Percentiles rank a stretch among this genome's conserved stretches.
Conservation (phyloP, 495 filamentous ascomycete species). For the Penicillium tannophilum region DNA sequence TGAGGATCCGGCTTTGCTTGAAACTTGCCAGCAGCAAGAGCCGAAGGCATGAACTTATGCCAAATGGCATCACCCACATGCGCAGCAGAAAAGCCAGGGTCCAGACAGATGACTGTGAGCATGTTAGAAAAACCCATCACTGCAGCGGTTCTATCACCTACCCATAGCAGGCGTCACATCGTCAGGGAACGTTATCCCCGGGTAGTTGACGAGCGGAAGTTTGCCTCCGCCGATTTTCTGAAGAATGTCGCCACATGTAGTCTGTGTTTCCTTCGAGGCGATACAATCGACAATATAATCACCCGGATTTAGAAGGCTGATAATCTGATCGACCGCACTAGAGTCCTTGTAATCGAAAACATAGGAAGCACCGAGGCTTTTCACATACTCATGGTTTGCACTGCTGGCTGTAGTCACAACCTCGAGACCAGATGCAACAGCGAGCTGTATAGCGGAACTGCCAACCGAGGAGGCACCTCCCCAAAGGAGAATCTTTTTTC, state of each 20-base stretch:
- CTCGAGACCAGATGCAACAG: slow-evolving; percentile 30
- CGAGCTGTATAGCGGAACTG: slow-evolving; percentile 38
- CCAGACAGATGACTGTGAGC: slow-evolving; percentile 11
- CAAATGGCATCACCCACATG: slow-evolving; percentile 30
- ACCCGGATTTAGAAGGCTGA: slow-evolving; percentile 19
- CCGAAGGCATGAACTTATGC: slow-evolving; percentile 33
- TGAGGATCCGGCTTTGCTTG: slow-evolving; percentile 37
- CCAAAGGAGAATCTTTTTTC: slow-evolving; percentile 37
- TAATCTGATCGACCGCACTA: slow-evolving; percentile 24
- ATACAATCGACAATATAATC: slow-evolving; percentile 30
- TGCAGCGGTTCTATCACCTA: slow-evolving; percentile 1
- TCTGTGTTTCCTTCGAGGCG: slow-evolving; percentile 13
- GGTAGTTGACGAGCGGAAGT: slow-evolving; percentile 19
- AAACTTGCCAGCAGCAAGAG: slow-evolving; percentile 31
- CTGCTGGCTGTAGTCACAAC: slow-evolving; percentile 40
- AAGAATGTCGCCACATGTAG: slow-evolving; percentile 30
- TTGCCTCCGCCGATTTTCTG: slow-evolving; percentile 36
- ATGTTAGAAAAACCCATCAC: neutral
- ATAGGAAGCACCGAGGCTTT: slow-evolving; percentile 36
- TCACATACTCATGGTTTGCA: slow-evolving; percentile 37
- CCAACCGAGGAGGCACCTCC: slow-evolving; percentile 39
- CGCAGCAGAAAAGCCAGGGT: slow-evolving; percentile 3
- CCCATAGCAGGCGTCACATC: slow-evolving; percentile 15
- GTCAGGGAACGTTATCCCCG: slow-evolving; percentile 9
- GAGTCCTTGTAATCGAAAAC: slow-evolving; percentile 40